Evolutionary conservation across 805 yeast genomes (phyloP), one percentile per base, ranked within the genome.

Genomic region (Yarrowia sp.): DNA sequence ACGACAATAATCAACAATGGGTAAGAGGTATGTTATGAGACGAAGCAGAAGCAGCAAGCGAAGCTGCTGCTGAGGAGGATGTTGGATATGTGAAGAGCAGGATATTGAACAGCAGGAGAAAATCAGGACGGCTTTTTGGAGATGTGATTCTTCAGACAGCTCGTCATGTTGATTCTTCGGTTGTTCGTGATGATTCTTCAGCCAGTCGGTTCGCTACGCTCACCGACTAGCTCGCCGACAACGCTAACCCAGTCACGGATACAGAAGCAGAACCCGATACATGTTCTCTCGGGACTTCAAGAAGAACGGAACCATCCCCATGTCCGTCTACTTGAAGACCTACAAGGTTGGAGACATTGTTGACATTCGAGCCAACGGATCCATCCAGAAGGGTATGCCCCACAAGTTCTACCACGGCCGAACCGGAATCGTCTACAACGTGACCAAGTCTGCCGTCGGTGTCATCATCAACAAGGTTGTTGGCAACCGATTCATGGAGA

Each of bases 321-420:
- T 95, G 86, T 90, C 98, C 74, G 90, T 96, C 80, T 95, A 93
- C 95, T 84, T 95, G 86, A 92, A 90, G 89, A 84, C 86, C 80
- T 95, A 95, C 96, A 92, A 87, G 84, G 98, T 95, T 77, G 99
- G 99, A 79, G 99, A 95, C 83, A 93, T 95, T 77, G 99, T 95
- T 78, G 99, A 95, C 83, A 92, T 95, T 86, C 93, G 90, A 85
- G 99, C 96, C 82, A 95, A 95, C 81, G 97, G 97, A 87, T 86
- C 99, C 74, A 86, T 92, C 86, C 98, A 95, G 82, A 92, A 93
- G 89, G 98, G 98, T 90, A 91, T 95, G 97, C 99, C 99, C 81
- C 97, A 91, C 92, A 95, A 95, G 86, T 92, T 86, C 89, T 95
- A 95, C 97, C 98, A 95, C 87, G 99, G 99, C 84, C 95, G 92